Base-by-base conservation (phyloP, 495 filamentous ascomycete species). In the Usnea hakonensis region DNA sequence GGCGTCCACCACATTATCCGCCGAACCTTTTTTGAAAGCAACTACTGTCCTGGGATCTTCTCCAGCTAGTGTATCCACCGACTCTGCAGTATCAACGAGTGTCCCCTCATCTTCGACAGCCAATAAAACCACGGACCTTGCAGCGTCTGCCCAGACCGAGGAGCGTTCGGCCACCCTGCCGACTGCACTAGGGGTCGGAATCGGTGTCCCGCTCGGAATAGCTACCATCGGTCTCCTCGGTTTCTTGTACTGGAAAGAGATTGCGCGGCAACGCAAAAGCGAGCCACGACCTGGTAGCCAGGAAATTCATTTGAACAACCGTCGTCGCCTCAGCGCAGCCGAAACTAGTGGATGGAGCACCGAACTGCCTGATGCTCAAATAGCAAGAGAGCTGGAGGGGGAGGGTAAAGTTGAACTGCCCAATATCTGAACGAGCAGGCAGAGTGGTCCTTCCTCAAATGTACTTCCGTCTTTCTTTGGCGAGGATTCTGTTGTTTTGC, bases 351-450 rank as follows among this genome's bases (percentile, higher is more conserved):
- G 11, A 2, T 3, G 0, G 1, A 5, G 0, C 11, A 19, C 3
- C 0, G 59, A 61, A 8, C 9, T 61, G 9, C 33, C 19, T 5
- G 23, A 55, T 30, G 16, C 48, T n/a, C 59, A 61, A 38, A 32
- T 32, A 4, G 32, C 59, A n/a, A 52, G 1, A 35, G 59, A 61
- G 33, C 59, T 61, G 11, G 48, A 61, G 7, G 41, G 19, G 3
- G 2, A n/a, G 16, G 17, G 17, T 2, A n/a, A 17, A 8, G n/a
- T 4, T 41, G 38, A n/a, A 41, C 17, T 41, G n/a, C 0, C 14
- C 38, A 19, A 17, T n/a, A n/a, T 41, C 38, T 41, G 38, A 41
- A 3, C n/a, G n/a, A 21, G n/a, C n/a, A 0, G n/a, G 23, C 1
- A 23, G 3, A 23, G 7, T 0, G 23, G 10, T 1, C 7, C 41